Evolutionary conservation across 2,329 filamentous ascomycete species (phyloP), one percentile per base, ranked within the genome.

Genomic region (Zarea fungicola): DNA sequence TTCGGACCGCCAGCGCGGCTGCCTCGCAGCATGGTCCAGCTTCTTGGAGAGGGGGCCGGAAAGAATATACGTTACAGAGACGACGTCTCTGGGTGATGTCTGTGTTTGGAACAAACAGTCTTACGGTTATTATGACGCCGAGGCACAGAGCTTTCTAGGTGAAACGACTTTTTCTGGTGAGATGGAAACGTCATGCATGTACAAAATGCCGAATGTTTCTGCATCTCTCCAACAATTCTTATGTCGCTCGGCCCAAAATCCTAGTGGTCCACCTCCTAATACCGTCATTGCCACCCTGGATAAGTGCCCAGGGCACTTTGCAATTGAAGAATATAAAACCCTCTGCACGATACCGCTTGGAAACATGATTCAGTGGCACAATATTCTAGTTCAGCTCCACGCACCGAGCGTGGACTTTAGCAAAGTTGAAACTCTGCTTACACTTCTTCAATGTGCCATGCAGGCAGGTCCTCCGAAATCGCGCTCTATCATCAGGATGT

Each of bases 251-350:
- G 52, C 58, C 1, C 22, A 47, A 2, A 32, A 25, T 1, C 57
- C 60, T 0, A 51, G 61, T 41, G 68, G 62, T 1, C 49, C 58
- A 0, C 47, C 60, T 0, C 63, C 74, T 0, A 84, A 85, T 50
- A 56, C 66, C 0, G 71, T 78, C 0, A 68, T 84, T 18, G 68
- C 78, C 0, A 58, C 55, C 1, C 74, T 16, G 25, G 4, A n/a
- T 10, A 4, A 78, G 51, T 81, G 76, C 45, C 76, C 79, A 0
- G 4, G 37, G 0, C 55, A 69, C 19, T 61, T 84, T 35, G 67
- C 71, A 0, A 51, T 79, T 0, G 71, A 74, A 2, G 78, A 84
- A 45, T 82, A 72, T 56, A 73, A 75, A 45, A 63, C 70, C 0
- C 70, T 82, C n/a, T 65, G 68, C 0, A 56, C 70, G 0, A 55